Base-by-base conservation (phyloP, 768 basidiomycete genomes). In the Inosperma sp. region DNA sequence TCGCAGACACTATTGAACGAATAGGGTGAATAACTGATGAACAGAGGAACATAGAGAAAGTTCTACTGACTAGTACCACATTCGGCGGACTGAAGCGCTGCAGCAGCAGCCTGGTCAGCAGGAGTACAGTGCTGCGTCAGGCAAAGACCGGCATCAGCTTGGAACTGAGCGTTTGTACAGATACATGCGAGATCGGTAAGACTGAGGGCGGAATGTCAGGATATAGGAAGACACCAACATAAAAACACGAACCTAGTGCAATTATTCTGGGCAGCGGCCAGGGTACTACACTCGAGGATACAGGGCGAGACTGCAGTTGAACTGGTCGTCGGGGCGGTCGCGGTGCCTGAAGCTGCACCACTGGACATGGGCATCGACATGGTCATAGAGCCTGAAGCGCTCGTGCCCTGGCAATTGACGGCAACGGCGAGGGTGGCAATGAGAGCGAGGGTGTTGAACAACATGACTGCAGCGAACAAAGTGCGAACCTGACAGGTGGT, bases 401-500 rank as follows among this genome's bases (percentile, higher is more conserved):
- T 13, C 2, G 33, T 3, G 16, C 16, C 21, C n/a, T 44, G 49
- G 22, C 54, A 55, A 33, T 56, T 59, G 35, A 59, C 53, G 14
- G 54, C 56, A 19, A 55, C 46, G 4, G 56, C 52, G 51, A 57
- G 31, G 31, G 57, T 39, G 16, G 30, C 25, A 4, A 51, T 7
- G 14, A 34, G 22, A 19, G 37, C 30, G 14, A 46, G 23, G 7
- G 37, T 7, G 3, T 48, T 44, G 39, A 40, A 6, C 34, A 52
- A 47, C 57, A 55, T n/a, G 48, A 52, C 34, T 34, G 35, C n/a
- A 33, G 25, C n/a, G n/a, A n/a, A n/a, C n/a, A n/a, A n/a, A n/a
- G 65, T 27, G 21, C 71, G 22, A 47, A 33, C 19, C 30, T 31
- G n/a, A n/a, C 30, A 31, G n/a, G n/a, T n/a, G n/a, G n/a, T n/a